These are phyloP conservation scores for Dictyostelium brefeldianum DNA, from an alignment of 78 protist species.

Conservation along the genomic window DNA sequence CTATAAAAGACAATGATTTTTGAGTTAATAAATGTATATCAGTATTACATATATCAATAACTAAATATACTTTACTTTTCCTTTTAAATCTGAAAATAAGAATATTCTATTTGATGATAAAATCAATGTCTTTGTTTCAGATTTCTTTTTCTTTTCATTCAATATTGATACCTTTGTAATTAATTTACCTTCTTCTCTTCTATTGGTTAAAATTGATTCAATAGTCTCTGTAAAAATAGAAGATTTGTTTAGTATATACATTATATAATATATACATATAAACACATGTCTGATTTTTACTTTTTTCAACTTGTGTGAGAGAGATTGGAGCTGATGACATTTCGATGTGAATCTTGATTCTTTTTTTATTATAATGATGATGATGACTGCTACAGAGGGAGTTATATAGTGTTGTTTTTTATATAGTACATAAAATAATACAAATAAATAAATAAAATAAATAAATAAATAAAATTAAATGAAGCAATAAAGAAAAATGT, in stretches of 20 bases:
- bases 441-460: no score
- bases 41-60: no score
- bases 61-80: constrained; percentile 9
- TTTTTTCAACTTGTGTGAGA: constrained; percentile 1
- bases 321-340: neutral
- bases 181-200: constrained; percentile 50
- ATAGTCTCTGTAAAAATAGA: constrained; percentile 6
- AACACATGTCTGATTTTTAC: neutral
- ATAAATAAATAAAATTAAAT: no score
- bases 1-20: neutral
- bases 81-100: constrained; percentile 59
- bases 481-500: no score
- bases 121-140: constrained; percentile 34
- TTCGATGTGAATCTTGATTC: neutral
- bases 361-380: no score
- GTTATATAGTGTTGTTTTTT: no score
- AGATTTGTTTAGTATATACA: neutral
- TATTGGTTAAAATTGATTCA: constrained; percentile 48
- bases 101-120: constrained; percentile 47
- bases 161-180: constrained; percentile 25
- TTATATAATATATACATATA: no score
- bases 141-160: constrained; percentile 63
- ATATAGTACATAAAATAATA: no score
- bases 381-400: no score
- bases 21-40: no score